A percentile compares a stretch with the other conserved stretches of the same genome.
phyloP scores from a whole-genome alignment of 1,284 basidiomycete genomes.

The Sanghuangporus baumii region DNA sequence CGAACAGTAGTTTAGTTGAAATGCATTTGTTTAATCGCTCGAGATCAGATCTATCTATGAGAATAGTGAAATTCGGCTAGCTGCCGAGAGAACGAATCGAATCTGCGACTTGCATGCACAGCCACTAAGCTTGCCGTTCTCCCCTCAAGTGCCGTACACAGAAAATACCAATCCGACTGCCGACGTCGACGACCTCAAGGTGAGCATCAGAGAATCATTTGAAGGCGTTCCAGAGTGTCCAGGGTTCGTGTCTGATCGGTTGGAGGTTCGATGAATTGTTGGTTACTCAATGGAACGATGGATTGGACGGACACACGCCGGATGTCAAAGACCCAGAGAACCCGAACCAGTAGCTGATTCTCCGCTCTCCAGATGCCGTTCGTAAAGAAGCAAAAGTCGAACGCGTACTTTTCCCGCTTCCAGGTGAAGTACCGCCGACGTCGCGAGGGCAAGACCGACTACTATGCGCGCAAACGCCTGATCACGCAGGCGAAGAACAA shows the following conservation, averaged over 20 bases:
- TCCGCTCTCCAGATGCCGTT: slow-evolving; percentile 67
- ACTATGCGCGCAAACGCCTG: slow-evolving; percentile 96
- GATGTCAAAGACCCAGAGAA: background rate
- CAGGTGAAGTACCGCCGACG: slow-evolving; percentile 96
- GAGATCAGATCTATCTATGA: no score
- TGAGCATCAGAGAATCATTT: slow-evolving; percentile 9
- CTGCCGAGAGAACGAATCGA: background rate
- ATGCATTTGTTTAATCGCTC: no score
- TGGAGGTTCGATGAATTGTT: background rate
- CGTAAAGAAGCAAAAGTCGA: slow-evolving; percentile 84
- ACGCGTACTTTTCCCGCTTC: slow-evolving; percentile 96
- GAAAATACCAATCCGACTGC: slow-evolving; percentile 4
- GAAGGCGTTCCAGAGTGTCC: background rate
- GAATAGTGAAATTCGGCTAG: background rate
- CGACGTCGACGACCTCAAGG: slow-evolving; percentile 16
- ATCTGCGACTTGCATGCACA: background rate
- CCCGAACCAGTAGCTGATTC: background rate
- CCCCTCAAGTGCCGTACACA: background rate
- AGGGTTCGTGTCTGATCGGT: background rate
- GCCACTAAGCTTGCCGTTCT: background rate
- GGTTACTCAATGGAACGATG: background rate
- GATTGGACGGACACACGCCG: slow-evolving; percentile 1
- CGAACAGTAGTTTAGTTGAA: background rate
- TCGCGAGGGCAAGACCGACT: slow-evolving; percentile 97
- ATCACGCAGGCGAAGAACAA: slow-evolving; percentile 99